Base-by-base conservation (phyloP, 805 yeast genomes). In the Saturnispora hagleri region DNA sequence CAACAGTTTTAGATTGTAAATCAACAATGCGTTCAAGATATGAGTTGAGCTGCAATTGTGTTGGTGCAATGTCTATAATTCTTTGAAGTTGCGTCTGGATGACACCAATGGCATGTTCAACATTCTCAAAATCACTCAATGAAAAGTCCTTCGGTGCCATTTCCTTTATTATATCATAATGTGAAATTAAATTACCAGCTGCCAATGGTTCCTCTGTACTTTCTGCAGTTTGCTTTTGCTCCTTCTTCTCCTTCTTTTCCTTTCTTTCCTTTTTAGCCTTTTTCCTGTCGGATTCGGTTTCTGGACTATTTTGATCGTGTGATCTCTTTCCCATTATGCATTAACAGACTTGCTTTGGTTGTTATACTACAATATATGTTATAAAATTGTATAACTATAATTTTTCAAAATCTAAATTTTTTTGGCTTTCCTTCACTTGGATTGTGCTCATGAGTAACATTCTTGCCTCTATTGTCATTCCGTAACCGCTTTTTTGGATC, bases 41-140 rank as follows among this genome's bases (percentile, higher is more conserved):
- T 55, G 41, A 58, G 52, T 59, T 69, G 54, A 73, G 75, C 66
- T 74, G 68, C 13, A 71, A 66, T 12, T 70, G 57, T 48, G 76
- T 75, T 3, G 89, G 89, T 1, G 88, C 75, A n/a, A 76, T 75
- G 4, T 73, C 69, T 2, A 83, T 52, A 18, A 86, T 72, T 12
- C 72, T 68, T 48, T 70, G 69, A 7, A 82, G 68, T 24, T 79
- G 70, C 43, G 76, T 78, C 51, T 82, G 80, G 3, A 83, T 60
- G 44, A 72, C 73, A 1, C 73, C 63, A 3, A 79, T 73, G 0
- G 84, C 75, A 60, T 79, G 80, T 54, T 82, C 86, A 13, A 78
- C 50, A 15, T 50, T 47, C 17, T 51, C 46, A 9, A 55, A 38
- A 43, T 53, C 58, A 42, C 51, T 51, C 17, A 55, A 47, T 10